Evolutionary conservation across 2,329 filamentous ascomycete genomes (phyloP), one percentile per base, ranked within the genome.

Genomic region (Alternaria viburni): DNA sequence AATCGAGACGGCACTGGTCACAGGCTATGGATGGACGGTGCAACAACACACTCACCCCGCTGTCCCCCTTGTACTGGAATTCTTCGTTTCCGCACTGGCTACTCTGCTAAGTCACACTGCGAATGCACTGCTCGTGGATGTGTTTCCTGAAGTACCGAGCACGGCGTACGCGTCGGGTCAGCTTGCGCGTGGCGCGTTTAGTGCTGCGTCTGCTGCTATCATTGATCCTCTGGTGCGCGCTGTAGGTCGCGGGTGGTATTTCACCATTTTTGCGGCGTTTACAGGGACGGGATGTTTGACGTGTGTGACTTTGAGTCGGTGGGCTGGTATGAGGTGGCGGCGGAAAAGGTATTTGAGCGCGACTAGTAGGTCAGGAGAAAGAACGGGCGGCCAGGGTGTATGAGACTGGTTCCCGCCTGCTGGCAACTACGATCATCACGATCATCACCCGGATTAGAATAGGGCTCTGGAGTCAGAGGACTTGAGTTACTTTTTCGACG

Each of bases 261-360:
- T n/a, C 11, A 13, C 36, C 28, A 54, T 21, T 5, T 43, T 54
- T 4, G 51, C 51, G 10, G 32, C 51, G 12, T 45, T 44, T 19
- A 56, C 54, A 15, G 44, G 44, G 13, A 23, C 44, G 19, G 54
- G 26, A 1, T 54, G 44, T 41, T 17, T 57, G 6, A 25, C 28
- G 9, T 47, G 44, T 17, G 54, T 57, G 13, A 41, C 4, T 26
- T 23, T 57, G 44, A 41, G 54, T 23, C 26, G 44, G 43, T 25
- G 54, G 25, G 28, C 44, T n/a, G 44, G 54, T 26, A 57, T 57
- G 54, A 26, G 44, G n/a, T 49, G 44, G 54, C 44, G 54, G 17
- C 19, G 54, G 13, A 57, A 57, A 7, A 46, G 43, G 44, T 41
- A 47, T 57, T 21, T 49, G 13, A 41, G 12, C 10, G 21, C 26